Conservation (phyloP, 2,329 filamentous ascomycete species). For the Lachnellula suecica region DNA sequence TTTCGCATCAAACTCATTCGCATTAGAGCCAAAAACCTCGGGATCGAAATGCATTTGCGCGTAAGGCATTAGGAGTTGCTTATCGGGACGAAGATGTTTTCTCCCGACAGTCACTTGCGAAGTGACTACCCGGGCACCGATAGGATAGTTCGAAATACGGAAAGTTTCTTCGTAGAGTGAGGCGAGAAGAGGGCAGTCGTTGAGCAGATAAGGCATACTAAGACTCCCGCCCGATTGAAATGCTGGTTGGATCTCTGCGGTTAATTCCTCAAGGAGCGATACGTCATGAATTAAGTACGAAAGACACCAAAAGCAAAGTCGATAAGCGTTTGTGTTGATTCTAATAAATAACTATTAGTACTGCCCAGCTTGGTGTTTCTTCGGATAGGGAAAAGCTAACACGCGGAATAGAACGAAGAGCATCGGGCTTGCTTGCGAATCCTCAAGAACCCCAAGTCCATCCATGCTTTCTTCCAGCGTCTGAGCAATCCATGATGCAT, state of each 20-base stretch:
- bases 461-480: neutral
- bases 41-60: neutral
- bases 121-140: neutral
- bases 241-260: neutral
- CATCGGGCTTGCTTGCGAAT: neutral
- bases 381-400: neutral
- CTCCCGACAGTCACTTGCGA: neutral
- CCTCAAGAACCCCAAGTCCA: neutral
- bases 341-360: neutral
- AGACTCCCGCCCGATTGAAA: neutral
- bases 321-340: slow-evolving; percentile 1
- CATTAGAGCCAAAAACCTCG: neutral
- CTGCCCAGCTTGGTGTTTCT: too few species aligned
- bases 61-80: neutral
- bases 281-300: neutral
- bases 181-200: neutral
- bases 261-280: neutral
- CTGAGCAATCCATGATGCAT: neutral
- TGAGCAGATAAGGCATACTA: neutral
- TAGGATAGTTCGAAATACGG: too few species aligned
- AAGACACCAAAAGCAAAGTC: neutral
- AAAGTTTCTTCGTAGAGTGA: slow-evolving; percentile 1
- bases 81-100: neutral
- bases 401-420: slow-evolving; percentile 1
- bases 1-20: neutral